phyloP scores from a whole-genome alignment of 306 rosid genomes.

The Mucuna pruriens region DNA sequence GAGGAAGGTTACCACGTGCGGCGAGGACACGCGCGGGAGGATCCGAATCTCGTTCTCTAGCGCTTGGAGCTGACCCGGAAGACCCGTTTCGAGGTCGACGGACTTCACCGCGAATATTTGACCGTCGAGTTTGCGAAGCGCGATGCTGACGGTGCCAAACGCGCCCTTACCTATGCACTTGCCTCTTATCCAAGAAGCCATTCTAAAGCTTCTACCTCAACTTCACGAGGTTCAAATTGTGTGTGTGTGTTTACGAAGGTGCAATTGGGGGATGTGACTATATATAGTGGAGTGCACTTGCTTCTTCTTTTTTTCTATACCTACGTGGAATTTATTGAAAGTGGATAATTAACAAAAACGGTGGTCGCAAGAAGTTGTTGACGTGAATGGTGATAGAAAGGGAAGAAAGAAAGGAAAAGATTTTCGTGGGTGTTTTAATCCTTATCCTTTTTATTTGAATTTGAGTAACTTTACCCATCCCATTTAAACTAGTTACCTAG shows the following conservation, averaged over 20 bases:
- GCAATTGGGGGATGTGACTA: conserved; percentile 34
- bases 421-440: conserved; percentile 31
- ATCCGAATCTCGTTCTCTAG: conserved; percentile 70
- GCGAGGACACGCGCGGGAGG: conserved; percentile 60
- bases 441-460: conserved; percentile 43
- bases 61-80: conserved; percentile 53
- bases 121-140: conserved; percentile 44
- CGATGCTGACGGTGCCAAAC: conserved; percentile 62
- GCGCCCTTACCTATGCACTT: conserved; percentile 66
- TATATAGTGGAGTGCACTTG: not conserved
- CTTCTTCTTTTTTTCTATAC: not conserved
- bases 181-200: conserved; percentile 66
- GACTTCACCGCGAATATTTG: conserved; percentile 69
- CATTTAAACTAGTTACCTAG: not conserved
- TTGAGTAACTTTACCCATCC: not conserved
- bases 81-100: conserved; percentile 44
- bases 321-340: conserved; percentile 42
- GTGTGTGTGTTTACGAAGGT: not conserved
- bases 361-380: conserved; percentile 37
- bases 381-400: conserved; percentile 7
- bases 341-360: conserved; percentile 40
- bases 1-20: conserved; percentile 59
- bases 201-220: not conserved
- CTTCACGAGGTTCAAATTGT: not conserved
- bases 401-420: not conserved